Evolutionary conservation across 164 flowering plant genomes (phyloP).

Genomic region (grape (Vitis vinifera)): DNA sequence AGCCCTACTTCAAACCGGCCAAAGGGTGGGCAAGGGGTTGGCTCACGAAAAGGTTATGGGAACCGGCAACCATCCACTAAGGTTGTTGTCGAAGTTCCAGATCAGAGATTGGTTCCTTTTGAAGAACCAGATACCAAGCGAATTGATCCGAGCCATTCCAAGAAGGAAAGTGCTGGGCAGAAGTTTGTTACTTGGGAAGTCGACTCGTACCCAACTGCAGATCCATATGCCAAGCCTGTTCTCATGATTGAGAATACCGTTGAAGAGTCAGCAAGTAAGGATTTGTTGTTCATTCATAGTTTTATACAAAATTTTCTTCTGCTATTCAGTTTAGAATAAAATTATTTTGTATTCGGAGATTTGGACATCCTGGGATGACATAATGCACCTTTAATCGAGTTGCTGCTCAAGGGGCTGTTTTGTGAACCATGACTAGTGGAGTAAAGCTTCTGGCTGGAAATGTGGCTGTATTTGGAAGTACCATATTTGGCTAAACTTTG

Average conservation of each 20-base stretch:
- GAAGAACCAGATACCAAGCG: constrained; percentile 79
- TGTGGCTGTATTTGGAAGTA: no score
- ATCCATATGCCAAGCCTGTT: constrained; percentile 49
- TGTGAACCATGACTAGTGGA: no score
- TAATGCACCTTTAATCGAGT: no score
- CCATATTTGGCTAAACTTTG: no score
- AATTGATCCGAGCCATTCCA: constrained; percentile 54
- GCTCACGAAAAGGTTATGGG: constrained; percentile 48
- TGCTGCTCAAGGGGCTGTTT: no score
- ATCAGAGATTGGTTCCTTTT: constrained; percentile 37
- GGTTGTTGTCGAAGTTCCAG: constrained; percentile 67
- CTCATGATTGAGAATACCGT: constrained; percentile 42
- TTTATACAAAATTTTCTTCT: not conserved
- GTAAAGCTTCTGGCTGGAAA: no score
- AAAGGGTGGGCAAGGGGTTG: constrained; percentile 33
- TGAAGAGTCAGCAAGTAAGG: constrained; percentile 63
- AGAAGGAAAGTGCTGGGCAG: constrained; percentile 41
- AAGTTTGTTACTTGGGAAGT: constrained; percentile 53
- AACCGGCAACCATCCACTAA: constrained; percentile 53
- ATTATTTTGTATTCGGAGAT: no score
- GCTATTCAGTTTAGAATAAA: no score
- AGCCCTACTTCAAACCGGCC: constrained; percentile 70
- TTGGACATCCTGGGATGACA: no score
- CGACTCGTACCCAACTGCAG: constrained; percentile 40
- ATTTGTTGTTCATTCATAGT: not conserved